A percentile compares a stretch with the other conserved stretches of the same genome.
Evolutionary conservation across 2,329 filamentous ascomycete genomes (phyloP).

Genomic region (Scedosporium minutisporum): DNA sequence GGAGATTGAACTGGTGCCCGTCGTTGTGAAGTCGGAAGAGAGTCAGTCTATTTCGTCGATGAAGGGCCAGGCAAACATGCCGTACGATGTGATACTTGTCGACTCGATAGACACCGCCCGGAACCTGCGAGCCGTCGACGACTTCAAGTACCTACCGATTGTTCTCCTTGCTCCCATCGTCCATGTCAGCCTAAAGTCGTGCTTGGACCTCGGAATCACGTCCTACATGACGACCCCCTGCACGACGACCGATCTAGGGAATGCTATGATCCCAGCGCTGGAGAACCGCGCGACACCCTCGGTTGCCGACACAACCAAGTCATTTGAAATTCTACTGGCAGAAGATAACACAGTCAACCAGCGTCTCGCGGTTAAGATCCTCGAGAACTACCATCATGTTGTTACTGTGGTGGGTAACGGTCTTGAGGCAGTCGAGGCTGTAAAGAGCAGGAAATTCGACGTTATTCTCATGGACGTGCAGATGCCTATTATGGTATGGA

Average conservation of each 20-base stretch:
- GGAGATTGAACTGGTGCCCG: constrained; percentile 68
- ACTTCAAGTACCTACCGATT: constrained; percentile 96
- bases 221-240: constrained; percentile 98
- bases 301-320: constrained; percentile 86
- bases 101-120: constrained; percentile 90
- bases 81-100: constrained; percentile 92
- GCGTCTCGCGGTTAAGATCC: constrained; percentile 86
- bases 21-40: constrained; percentile 73
- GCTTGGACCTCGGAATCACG: constrained; percentile 90
- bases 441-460: constrained; percentile 87
- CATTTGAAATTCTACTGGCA: constrained; percentile 87
- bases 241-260: constrained; percentile 84
- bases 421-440: constrained; percentile 82
- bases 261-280: constrained; percentile 89
- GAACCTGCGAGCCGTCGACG: constrained; percentile 73
- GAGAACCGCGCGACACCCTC: constrained; percentile 88
- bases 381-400: constrained; percentile 91
- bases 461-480: constrained; percentile 99
- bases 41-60: constrained; percentile 47
- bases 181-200: constrained; percentile 85
- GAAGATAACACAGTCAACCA: constrained; percentile 99
- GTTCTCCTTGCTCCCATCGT: constrained; percentile 84
- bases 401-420: constrained; percentile 94
- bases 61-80: constrained; percentile 47
- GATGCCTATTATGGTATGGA: constrained; percentile 92